A percentile compares a stretch with the other conserved stretches of the same genome.
These are phyloP conservation scores for Pichia kluyveri DNA, from an alignment of 805 yeast genomes.

Conservation along the genomic window DNA sequence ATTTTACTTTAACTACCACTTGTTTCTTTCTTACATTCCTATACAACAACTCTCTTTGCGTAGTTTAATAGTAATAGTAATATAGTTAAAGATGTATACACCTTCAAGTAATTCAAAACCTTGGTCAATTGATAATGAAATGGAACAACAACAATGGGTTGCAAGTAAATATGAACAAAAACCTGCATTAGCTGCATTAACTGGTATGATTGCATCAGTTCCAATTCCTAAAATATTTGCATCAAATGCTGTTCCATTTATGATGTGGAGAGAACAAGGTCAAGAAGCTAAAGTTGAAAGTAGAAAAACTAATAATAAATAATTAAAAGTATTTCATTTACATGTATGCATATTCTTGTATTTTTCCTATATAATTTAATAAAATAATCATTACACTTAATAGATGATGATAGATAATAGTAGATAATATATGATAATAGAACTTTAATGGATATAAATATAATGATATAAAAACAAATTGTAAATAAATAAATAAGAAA, in stretches of 20 bases:
- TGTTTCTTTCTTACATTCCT: neutral
- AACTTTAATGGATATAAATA: too few relatives aligned
- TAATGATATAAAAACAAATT: neutral
- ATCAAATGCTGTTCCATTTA: slow-evolving; percentile 51
- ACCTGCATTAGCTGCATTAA: slow-evolving; percentile 51
- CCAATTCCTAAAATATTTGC: slow-evolving; percentile 50
- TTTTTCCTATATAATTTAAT: too few relatives aligned
- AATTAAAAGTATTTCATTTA: neutral
- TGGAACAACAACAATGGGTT: slow-evolving; percentile 40
- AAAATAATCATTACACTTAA: too few relatives aligned
- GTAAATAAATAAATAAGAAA: neutral
- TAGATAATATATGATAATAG: too few relatives aligned
- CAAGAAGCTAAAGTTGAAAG: slow-evolving; percentile 19
- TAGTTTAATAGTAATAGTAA: neutral
- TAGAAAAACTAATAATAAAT: slow-evolving; percentile 5
- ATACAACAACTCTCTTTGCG: neutral
- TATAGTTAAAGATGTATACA: neutral
- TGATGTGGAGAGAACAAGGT: slow-evolving; percentile 38
- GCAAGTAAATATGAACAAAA: slow-evolving; percentile 38
- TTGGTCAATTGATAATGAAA: slow-evolving; percentile 26
- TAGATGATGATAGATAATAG: too few relatives aligned
- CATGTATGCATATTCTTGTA: too few relatives aligned
- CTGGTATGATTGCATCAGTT: slow-evolving; percentile 49
- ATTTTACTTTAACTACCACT: too few relatives aligned
- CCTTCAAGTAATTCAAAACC: slow-evolving; percentile 8